phyloP scores from a whole-genome alignment of 2,329 filamentous ascomycete species.

The Amauroascus niger region DNA sequence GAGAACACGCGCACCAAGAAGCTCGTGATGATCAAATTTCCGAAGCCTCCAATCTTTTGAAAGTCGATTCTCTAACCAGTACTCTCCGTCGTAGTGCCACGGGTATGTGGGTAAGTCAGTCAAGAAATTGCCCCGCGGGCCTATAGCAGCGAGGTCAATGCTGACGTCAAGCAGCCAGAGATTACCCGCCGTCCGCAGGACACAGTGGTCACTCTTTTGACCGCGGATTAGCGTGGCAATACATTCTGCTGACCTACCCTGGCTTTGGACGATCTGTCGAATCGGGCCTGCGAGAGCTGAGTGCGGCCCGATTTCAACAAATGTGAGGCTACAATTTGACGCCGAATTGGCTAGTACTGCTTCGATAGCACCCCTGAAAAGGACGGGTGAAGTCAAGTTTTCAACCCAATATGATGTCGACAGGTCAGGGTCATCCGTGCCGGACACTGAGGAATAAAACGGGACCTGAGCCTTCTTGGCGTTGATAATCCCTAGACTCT shows the following conservation, averaged over 20 bases:
- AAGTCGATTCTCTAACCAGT: conserved; percentile 13
- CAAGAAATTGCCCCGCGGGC: neutral
- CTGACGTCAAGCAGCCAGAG: conserved; percentile 6
- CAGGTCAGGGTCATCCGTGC: too few species aligned
- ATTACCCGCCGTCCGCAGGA: conserved; percentile 4
- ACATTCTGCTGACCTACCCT: too few species aligned
- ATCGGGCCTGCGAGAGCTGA: conserved; percentile 14
- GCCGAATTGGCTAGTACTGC: neutral
- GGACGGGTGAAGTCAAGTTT: conserved; percentile 11
- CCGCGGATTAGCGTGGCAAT: too few species aligned
- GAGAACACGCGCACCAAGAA: conserved; percentile 19
- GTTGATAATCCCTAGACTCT: too few species aligned
- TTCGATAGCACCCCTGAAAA: neutral
- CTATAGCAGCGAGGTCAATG: conserved; percentile 7
- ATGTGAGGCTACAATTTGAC: neutral
- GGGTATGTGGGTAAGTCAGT: conserved; percentile 14
- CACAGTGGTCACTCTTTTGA: neutral
- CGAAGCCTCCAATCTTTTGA: conserved; percentile 7
- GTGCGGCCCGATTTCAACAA: conserved; percentile 6
- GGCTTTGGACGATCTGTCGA: conserved; percentile 3
- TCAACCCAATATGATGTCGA: conserved; percentile 8
- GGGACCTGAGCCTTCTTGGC: too few species aligned
- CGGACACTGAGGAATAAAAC: too few species aligned
- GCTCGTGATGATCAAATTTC: conserved; percentile 7
- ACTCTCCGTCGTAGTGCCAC: conserved; percentile 15